Evolutionary conservation across 495 filamentous ascomycete species (phyloP), one percentile per base, ranked within the genome.

Genomic region (Ascodesmis nigricans): DNA sequence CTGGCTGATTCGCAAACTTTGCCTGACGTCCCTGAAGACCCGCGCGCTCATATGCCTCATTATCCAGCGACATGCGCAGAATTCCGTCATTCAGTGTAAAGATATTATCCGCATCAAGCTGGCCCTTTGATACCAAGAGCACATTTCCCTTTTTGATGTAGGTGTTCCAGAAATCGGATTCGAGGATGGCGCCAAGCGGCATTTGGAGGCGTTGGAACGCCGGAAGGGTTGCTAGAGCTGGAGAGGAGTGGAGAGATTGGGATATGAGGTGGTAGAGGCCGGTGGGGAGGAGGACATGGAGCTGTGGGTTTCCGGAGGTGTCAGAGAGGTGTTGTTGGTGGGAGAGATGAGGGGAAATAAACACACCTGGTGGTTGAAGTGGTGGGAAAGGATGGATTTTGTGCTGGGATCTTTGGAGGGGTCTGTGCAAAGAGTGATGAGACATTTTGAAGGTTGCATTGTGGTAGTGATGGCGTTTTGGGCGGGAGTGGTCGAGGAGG

Each of bases 141-240:
- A 91, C 62, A 50, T 81, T 75, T 13, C 87, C 84, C 91, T 36
- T 18, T 13, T 91, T 92, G 43, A 93, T 75, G 49, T 91, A 84
- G 33, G 68, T 59, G 28, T 70, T 78, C 53, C 91, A 84, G 45
- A 97, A 97, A 0, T 74, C 71, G 3, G 69, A 64, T 25, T 76
- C 65, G 4, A 97, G 43, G 1, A 93, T 48, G 28, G 71, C 66
- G 9, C 61, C 62, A 16, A 91, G 62, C 8, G 71, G 65, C 67
- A 92, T 75, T 36, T 72, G 66, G 4, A 95, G 71, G 29, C 66
- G 62, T 27, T 69, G 62, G 59, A 74, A 93, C 31, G 50, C 52
- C 21, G 62, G 49, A 9, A 53, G 58, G 14, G 47, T 48, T 4
- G 62, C 31, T 26, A 49, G 33, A 15, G 29, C 5, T 5, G 62